Conservation (phyloP, 805 yeast genomes). For the Komagataella pastoris region DNA sequence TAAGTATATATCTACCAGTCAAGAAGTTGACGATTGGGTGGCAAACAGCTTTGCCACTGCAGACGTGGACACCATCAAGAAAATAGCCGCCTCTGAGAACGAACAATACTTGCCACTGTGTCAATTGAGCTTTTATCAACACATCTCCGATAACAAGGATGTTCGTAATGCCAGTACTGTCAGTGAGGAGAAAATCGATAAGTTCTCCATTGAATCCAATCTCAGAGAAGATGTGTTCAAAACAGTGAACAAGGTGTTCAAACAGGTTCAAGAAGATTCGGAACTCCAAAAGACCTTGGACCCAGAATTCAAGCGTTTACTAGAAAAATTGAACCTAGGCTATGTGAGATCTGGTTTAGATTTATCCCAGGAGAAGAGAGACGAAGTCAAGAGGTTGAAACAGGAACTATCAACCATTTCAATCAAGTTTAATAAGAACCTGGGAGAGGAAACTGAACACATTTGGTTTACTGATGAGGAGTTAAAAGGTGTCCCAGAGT, state of each 20-base stretch:
- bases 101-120: conserved; percentile 31
- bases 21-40: conserved; percentile 35
- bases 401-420: conserved; percentile 45
- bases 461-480: conserved; percentile 49
- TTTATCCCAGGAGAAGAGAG: conserved; percentile 38
- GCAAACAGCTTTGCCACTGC: conserved; percentile 20
- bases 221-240: conserved; percentile 54
- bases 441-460: conserved; percentile 58
- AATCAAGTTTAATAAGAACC: conserved; percentile 46
- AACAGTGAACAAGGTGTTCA: conserved; percentile 40
- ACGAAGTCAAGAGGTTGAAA: conserved; percentile 42
- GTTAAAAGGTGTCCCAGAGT: conserved; percentile 62
- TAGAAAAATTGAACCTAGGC: conserved; percentile 41
- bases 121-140: conserved; percentile 54
- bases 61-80: conserved; percentile 39
- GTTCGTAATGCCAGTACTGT: conserved; percentile 58
- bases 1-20: conserved; percentile 27
- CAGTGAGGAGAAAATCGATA: conserved; percentile 44
- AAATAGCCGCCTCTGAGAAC: conserved; percentile 34
- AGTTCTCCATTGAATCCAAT: conserved; percentile 48
- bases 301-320: conserved; percentile 41
- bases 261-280: conserved; percentile 17
- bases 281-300: conserved; percentile 16
- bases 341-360: conserved; percentile 62
- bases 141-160: conserved; percentile 52